Percentiles rank a stretch among this genome's conserved stretches.
Evolutionary conservation across 2,329 filamentous ascomycete genomes (phyloP).

Genomic region (Fusarium acutatum): DNA sequence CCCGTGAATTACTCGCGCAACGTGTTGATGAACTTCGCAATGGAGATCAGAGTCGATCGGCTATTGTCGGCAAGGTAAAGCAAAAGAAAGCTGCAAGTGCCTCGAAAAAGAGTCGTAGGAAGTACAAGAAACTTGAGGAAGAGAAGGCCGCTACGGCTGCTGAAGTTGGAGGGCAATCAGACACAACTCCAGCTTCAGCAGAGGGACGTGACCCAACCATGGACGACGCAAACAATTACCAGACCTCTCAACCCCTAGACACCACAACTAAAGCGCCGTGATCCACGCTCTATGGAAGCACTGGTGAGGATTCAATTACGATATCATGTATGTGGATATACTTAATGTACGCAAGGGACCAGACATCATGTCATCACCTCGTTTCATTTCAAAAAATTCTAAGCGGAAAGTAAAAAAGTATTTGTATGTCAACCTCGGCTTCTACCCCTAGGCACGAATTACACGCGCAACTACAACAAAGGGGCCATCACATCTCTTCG

Average conservation of each 20-base stretch:
- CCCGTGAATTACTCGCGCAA: conserved; percentile 78
- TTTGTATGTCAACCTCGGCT: conserved; percentile 66
- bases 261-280: neutral
- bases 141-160: conserved; percentile 47
- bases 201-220: neutral
- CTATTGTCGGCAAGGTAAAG: conserved; percentile 69
- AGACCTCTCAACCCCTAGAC: neutral
- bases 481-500: conserved; percentile 57
- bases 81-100: conserved; percentile 77
- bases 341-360: neutral
- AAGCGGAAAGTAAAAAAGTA: conserved; percentile 55
- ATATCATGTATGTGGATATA: neutral
- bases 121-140: conserved; percentile 72
- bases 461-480: conserved; percentile 61
- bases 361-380: conserved; percentile 37
- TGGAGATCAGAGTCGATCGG: conserved; percentile 73
- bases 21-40: conserved; percentile 76
- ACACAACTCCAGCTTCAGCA: neutral
- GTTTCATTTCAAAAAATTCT: conserved; percentile 46
- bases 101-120: conserved; percentile 82
- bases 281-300: neutral
- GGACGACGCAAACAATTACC: neutral
- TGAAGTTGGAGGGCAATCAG: neutral
- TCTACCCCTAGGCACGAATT: conserved; percentile 60
- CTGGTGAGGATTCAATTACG: neutral